Base-by-base conservation (phyloP, 495 filamentous ascomycete species). In the Penicillium argentinense region DNA sequence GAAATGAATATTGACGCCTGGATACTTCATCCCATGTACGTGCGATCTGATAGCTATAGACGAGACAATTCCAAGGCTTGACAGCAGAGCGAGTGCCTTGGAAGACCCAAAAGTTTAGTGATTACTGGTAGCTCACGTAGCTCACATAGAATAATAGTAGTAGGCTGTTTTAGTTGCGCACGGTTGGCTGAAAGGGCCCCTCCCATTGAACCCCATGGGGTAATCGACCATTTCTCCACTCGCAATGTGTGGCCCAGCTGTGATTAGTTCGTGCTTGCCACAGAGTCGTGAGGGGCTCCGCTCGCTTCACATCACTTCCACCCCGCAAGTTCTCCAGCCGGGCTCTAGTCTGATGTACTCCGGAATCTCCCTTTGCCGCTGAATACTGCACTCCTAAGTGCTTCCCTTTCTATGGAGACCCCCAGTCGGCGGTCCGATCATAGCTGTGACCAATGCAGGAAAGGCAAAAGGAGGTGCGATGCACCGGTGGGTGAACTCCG, bases 391-490 rank as follows among this genome's bases (percentile, higher is more conserved):
- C 33, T 19, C 18, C 16, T 11, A 18, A 7, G 18, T 7, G 5
- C 16, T 36, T 18, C 7, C 41, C 23, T 30, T 2, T 42, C 13
- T 42, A 50, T 54, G 46, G 42, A 44, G 34, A 19, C 17, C 17
- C 27, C 43, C 8, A 42, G 29, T 18, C 53, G 56, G 18, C 49
- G 55, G 37, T 60, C 63, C 17, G 71, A 75, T 40, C 63, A 63
- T 34, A 70, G 67, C 39, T 75, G 72, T 42, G 72, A 75, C 39
- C 71, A 64, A 46, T 75, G 72, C 39, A 53, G 72, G 19, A 74
- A 71, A 40, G 67, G 68, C n/a, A 73, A 72, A 47, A 55, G 65
- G 40, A 68, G 63, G 19, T 75, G 72, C 43, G 68, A 75, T 49
- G 71, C 53, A 46, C 53, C 53, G 46, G 53, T 63, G 33, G 23